phyloP scores from a whole-genome alignment of 169 alveolate genomes.

The Plasmodium adleri region DNA sequence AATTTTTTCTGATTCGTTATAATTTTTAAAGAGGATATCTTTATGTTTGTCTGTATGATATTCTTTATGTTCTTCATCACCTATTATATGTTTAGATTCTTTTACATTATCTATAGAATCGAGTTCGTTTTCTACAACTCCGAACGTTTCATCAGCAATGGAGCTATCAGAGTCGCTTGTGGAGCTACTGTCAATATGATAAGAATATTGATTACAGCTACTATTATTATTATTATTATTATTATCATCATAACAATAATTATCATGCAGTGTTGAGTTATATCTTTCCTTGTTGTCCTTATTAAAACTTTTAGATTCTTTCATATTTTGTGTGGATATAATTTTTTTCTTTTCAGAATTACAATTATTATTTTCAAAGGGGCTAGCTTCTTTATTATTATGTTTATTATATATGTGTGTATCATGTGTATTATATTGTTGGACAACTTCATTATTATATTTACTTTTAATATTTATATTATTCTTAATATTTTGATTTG shows the following conservation, averaged over 20 bases:
- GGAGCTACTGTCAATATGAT: not conserved
- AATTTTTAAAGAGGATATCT: too few relatives aligned
- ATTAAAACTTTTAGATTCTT: not conserved
- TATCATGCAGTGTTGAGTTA: not conserved
- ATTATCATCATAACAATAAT: not conserved
- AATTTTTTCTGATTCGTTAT: too few relatives aligned
- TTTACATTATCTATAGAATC: not conserved
- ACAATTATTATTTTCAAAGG: not conserved
- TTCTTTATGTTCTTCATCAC: not conserved
- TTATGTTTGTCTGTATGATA: too few relatives aligned
- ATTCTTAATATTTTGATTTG: too few relatives aligned
- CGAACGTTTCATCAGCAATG: too few relatives aligned
- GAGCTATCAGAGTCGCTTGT: not conserved
- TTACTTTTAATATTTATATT: not conserved
- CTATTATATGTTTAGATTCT: not conserved
- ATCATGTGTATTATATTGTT: not conserved
- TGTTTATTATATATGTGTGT: not conserved
- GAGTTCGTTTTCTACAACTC: too few relatives aligned
- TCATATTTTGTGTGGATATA: not conserved
- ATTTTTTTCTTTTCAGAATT: not conserved
- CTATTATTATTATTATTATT: not conserved
- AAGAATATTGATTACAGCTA: not conserved
- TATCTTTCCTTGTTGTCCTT: not conserved
- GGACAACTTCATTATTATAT: not conserved
- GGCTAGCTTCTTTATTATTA: not conserved